phyloP scores from a whole-genome alignment of 768 basidiomycete species.

The Boletus pseudo-olivaceus region DNA sequence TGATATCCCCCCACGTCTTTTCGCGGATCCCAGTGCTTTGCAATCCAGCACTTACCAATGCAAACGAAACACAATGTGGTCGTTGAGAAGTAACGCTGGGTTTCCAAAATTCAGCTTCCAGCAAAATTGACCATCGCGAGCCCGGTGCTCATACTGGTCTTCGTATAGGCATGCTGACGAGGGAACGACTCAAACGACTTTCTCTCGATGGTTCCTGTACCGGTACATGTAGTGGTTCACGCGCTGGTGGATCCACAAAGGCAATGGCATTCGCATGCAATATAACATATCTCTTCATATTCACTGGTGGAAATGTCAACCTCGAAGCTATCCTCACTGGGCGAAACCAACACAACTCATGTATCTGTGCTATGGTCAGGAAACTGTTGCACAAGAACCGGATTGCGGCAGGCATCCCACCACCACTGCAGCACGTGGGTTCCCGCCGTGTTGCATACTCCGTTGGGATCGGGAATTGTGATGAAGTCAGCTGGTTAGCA shows the following conservation, averaged over 20 bases:
- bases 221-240: not conserved
- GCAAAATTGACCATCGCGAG: not conserved
- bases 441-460: too few relatives aligned
- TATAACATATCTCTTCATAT: not conserved
- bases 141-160: not conserved
- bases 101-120: not conserved
- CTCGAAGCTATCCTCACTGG: not conserved
- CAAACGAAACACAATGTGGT: not conserved
- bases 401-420: not conserved
- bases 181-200: not conserved
- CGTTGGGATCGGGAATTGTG: too few relatives aligned
- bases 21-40: not conserved
- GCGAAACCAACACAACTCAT: not conserved
- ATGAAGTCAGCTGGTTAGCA: too few relatives aligned
- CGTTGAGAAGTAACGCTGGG: not conserved
- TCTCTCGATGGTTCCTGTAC: not conserved
- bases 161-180: not conserved
- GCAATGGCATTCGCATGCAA: not conserved
- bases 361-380: not conserved
- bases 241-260: not conserved
- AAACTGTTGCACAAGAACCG: not conserved
- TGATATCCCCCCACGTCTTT: not conserved
- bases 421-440: not conserved
- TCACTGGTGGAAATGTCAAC: not conserved
- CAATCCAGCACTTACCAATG: not conserved